Evolutionary conservation across 257 asterid genomes (phyloP), one percentile per base, ranked within the genome.

Genomic region (Verbena officinalis): DNA sequence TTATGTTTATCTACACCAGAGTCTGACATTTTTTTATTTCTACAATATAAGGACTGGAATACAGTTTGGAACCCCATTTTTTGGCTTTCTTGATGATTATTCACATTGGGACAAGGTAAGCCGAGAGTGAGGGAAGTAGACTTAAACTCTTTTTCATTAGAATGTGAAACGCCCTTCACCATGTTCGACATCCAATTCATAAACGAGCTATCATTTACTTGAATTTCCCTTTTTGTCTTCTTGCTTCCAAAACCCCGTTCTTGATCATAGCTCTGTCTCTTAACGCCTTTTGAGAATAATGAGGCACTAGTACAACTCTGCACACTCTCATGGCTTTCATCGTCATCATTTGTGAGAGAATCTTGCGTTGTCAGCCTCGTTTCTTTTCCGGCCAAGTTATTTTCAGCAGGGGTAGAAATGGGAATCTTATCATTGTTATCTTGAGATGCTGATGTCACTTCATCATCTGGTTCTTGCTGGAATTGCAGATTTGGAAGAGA

Each of bases 101-200:
- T 30, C 9, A 31, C 19, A 9, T 61, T 57, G 42, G 84, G 55
- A 67, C 10, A 71, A 55, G 75, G 54, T 21, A 55, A 45, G 27
- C 66, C 9, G 48, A 66, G 77, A 59, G 73, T 11, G 12, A 53
- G 72, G 17, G 56, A 45, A 40, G 70, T 58, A 5, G 73, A 20
- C 14, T 31, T 58, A 5, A 70, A 20, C 14, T 31, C 73, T 7
- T 60, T 43, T 42, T 73, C 77, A 45, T 57, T 75, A 56, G 73
- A 60, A 54, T 76, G 82, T 0, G 90, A 13, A 23, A 66, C 67
- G 17, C 95, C 94, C 59, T 83, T 89, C 50, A 80, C 86, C 95
- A 91, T 75, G 72, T 83, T 89, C 4, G 95, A 81, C 50, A 91
- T 84, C 95, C 95, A 91, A 62, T 58, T 83, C 85, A 83, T 48